Evolutionary conservation across 805 yeast species (phyloP).

Genomic region (Candida jianshihensis): DNA sequence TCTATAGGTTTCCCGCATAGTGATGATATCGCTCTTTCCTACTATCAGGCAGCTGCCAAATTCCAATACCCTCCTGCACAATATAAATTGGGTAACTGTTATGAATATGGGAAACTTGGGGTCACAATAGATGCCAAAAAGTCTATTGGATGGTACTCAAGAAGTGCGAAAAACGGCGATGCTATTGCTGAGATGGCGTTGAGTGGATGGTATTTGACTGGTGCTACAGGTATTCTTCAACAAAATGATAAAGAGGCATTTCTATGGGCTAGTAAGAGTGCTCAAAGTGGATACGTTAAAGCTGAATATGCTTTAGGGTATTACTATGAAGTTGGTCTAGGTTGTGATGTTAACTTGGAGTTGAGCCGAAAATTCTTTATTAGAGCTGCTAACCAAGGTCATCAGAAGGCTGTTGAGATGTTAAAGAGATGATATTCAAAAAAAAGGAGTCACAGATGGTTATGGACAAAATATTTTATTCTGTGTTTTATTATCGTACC

Average conservation of each 20-base stretch:
- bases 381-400: constrained; percentile 58
- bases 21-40: constrained; percentile 37
- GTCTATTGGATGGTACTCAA: constrained; percentile 68
- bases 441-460: not conserved
- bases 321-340: constrained; percentile 61
- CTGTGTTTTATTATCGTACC: not conserved
- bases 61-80: constrained; percentile 61
- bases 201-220: constrained; percentile 74
- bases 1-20: constrained; percentile 26
- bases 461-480: not conserved
- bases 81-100: constrained; percentile 62
- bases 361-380: constrained; percentile 45
- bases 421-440: constrained; percentile 3
- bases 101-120: constrained; percentile 60
- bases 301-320: constrained; percentile 68
- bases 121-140: constrained; percentile 46
- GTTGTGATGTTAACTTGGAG: constrained; percentile 35
- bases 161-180: constrained; percentile 55
- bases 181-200: constrained; percentile 65
- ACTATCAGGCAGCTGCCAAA: constrained; percentile 53
- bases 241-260: constrained; percentile 60
- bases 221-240: constrained; percentile 45
- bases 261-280: constrained; percentile 57
- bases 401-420: constrained; percentile 43
- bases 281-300: constrained; percentile 50